Evolutionary conservation across 2,329 filamentous ascomycete species (phyloP), one percentile per base, ranked within the genome.

Genomic region (Dactylonectria macrodidyma): DNA sequence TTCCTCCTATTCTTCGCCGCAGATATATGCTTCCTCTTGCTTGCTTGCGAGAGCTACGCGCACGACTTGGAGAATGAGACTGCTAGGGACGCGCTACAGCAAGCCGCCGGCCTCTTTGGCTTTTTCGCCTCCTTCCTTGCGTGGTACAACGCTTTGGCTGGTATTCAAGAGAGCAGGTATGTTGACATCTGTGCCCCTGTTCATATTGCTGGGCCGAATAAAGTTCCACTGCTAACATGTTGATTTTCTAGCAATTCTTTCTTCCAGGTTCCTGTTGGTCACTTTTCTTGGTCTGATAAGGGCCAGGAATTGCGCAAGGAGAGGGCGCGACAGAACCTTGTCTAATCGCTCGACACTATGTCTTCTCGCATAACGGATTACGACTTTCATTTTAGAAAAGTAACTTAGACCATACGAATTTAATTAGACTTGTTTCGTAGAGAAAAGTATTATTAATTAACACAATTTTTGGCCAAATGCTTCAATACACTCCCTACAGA

Each of bases 261-360:
- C 90, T 96, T 97, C 87, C 87, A 96, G 81, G 90, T 97, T 69
- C 95, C 95, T 59, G 95, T 98, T 70, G 91, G 93, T 76, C 95
- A 97, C 87, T 97, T 98, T 87, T 95, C 95, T 60, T 98, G 95
- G 95, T 95, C 93, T 46, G 92, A 93, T 76, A 92, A 92, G 83
- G 93, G 90, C 60, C 89, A 88, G 69, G 87, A 90, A 81, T 80
- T 79, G 67, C 88, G 91, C 67, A 79, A 77, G 67, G 75, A 77
- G 70, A 85, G 92, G 78, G 52, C 51, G 51, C 61, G 55, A 58
- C 56, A 48, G 38, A 33, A 22, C 36, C 36, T 64, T 36, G 19
- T 41, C 55, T 67, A 41, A 11, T 70, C 71, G 62, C 59, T 61
- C 68, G 62, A 71, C 56, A 67, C 63, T 52, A 72, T 38, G 66